Conservation (phyloP, 208 protist genomes). For the Crithidia sp. region DNA sequence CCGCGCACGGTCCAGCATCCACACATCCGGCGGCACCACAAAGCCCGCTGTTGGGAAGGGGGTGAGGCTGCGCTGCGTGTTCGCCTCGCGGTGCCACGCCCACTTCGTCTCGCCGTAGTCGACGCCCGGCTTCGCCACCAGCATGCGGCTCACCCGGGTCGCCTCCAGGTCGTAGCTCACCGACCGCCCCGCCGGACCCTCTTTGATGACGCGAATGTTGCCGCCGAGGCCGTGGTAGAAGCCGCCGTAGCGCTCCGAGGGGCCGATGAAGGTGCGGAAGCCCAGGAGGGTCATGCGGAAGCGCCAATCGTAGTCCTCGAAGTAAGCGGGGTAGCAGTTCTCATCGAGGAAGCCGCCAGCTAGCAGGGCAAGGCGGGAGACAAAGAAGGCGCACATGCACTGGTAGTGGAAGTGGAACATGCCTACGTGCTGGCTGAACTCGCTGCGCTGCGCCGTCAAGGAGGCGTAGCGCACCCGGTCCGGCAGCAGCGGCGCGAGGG, state of each 20-base stretch:
- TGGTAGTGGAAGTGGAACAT: slow-evolving; percentile 22
- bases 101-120: slow-evolving; percentile 30
- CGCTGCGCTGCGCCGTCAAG: slow-evolving; percentile 1
- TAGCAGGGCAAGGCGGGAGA: slow-evolving; percentile 17
- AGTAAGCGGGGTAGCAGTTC: slow-evolving; percentile 27
- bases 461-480: slow-evolving; percentile 18
- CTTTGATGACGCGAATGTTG: slow-evolving; percentile 27
- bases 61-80: not conserved
- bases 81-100: slow-evolving; percentile 23
- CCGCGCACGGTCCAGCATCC: slow-evolving; percentile 16
- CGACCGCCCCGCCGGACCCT: not conserved
- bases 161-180: slow-evolving; percentile 13
- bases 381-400: slow-evolving; percentile 28
- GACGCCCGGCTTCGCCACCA: slow-evolving; percentile 15
- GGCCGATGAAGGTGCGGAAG: slow-evolving; percentile 22
- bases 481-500: not conserved
- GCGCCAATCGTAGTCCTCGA: slow-evolving; percentile 27
- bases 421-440: slow-evolving; percentile 14
- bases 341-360: slow-evolving; percentile 28
- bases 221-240: slow-evolving; percentile 15
- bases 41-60: slow-evolving; percentile 5
- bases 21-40: slow-evolving; percentile 14
- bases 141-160: slow-evolving; percentile 12
- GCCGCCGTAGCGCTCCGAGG: slow-evolving; percentile 10
- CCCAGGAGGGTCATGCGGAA: slow-evolving; percentile 9